A percentile compares a stretch with the other conserved stretches of the same genome.
Conservation (phyloP, 129 eudicot species). For the Chrysanthemum makinoi region DNA sequence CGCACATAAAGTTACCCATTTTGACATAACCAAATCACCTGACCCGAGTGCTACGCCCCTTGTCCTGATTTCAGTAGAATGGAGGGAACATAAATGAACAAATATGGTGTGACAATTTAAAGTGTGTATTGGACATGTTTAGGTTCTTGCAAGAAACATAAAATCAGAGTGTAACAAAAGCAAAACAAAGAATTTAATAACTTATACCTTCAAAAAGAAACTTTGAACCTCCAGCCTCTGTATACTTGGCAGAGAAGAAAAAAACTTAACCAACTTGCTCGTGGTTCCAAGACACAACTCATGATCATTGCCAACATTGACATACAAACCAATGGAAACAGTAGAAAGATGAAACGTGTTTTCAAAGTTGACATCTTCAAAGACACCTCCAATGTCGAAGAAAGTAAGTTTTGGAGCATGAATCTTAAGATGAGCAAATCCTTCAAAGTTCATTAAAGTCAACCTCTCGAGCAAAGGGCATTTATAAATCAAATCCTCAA, state of each 20-base stretch:
- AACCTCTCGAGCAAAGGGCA: conserved; percentile 78
- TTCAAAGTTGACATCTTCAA: conserved; percentile 65
- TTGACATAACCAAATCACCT: not conserved
- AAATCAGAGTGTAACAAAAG: too few relatives aligned
- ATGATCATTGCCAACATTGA: conserved; percentile 41
- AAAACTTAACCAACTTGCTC: conserved; percentile 73
- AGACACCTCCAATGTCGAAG: conserved; percentile 84
- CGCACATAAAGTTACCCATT: too few relatives aligned
- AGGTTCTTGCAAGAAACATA: too few relatives aligned
- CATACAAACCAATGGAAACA: conserved; percentile 79
- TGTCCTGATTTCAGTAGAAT: too few relatives aligned
- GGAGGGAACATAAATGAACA: too few relatives aligned
- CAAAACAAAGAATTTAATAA: too few relatives aligned
- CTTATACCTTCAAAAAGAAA: conserved; percentile 76
- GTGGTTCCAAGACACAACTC: conserved; percentile 50
- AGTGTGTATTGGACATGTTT: too few relatives aligned
- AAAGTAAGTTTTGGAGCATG: conserved; percentile 91
- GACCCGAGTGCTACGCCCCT: not conserved
- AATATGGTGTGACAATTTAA: too few relatives aligned
- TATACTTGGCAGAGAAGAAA: conserved; percentile 69
- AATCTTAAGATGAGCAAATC: conserved; percentile 61
- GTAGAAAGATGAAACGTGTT: conserved; percentile 58
- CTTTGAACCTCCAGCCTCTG: conserved; percentile 87
- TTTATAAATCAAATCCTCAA: conserved; percentile 61
- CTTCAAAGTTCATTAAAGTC: conserved; percentile 88